These are phyloP conservation scores for Podospora appendiculata DNA, from an alignment of 495 filamentous ascomycete genomes.

Conservation along the genomic window DNA sequence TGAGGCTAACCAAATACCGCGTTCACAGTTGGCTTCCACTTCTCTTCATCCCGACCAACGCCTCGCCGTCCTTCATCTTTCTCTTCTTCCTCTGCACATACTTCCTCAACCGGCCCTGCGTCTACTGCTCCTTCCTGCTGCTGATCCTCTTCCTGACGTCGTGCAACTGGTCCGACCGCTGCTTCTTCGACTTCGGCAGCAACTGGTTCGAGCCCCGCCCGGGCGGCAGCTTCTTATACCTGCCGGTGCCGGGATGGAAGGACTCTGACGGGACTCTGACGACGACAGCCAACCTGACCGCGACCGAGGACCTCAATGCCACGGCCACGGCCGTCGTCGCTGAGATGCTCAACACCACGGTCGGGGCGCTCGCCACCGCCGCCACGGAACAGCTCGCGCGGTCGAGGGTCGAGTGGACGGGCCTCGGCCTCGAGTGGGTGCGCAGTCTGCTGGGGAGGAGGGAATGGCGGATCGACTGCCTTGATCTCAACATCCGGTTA, in stretches of 20 bases:
- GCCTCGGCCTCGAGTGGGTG: constrained; percentile 76
- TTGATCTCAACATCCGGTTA: constrained; percentile 71
- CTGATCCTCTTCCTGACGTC: constrained; percentile 82
- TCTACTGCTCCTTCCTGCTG: constrained; percentile 85
- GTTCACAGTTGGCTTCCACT: constrained; percentile 58
- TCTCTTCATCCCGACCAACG: constrained; percentile 70
- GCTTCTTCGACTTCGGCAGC: constrained; percentile 75
- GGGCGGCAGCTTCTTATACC: constrained; percentile 10
- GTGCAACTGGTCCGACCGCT: constrained; percentile 85
- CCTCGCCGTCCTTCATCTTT: constrained; percentile 78
- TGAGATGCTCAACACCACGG: constrained; percentile 62
- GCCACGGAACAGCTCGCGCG: constrained; percentile 56
- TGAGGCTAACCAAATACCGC: not conserved
- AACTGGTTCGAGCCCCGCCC: constrained; percentile 74
- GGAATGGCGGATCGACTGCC: constrained; percentile 77
- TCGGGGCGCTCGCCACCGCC: constrained; percentile 56
- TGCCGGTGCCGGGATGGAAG: constrained; percentile 10
- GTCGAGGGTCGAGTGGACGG: constrained; percentile 61
- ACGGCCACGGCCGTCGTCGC: constrained; percentile 34
- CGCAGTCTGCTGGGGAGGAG: constrained; percentile 63
- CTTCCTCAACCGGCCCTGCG: constrained; percentile 80
- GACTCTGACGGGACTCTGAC: constrained; percentile 13
- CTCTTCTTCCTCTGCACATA: constrained; percentile 87
- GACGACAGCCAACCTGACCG: constrained; percentile 14
- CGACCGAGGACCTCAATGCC: constrained; percentile 25